Evolutionary conservation across 345 rosid genomes (phyloP), one percentile per base, ranked within the genome.

Genomic region (Pelargonium nanum): DNA sequence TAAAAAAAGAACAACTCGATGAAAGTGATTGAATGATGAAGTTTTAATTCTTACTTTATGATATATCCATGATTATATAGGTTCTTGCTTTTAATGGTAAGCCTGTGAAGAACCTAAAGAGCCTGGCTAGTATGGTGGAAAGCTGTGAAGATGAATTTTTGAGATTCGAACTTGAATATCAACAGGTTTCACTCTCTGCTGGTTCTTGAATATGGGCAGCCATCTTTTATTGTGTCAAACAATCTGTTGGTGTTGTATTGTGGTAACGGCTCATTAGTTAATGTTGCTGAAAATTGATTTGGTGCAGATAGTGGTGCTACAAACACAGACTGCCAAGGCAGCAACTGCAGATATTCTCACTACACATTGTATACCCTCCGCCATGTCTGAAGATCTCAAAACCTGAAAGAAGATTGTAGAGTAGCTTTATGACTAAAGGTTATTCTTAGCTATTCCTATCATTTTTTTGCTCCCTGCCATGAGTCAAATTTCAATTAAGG

Each of bases 321-420:
- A 68, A 54, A 86, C 81, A 15, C 72, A 80, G 69, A 83, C 81
- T n/a, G 92, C 96, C 44, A 86, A 79, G 77, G 95, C 82, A 19
- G 83, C 88, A 19, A 86, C 98, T 16, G 70, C 71, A 25, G 96
- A 86, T 81, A 86, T 88, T 54, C 83, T 91, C 24, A 67, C 85
- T 2, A 88, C 87, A 19, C 98, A 91, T 65, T 82, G 95, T 72
- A 88, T 91, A 76, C 89, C 95, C 60, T 81, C 90, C 40, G 86
- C 96, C 17, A 76, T 86, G 84, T 91, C 96, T 28, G 90, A 79
- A 68, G 95, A 91, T 77, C 94, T 91, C 64, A 88, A 79, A 72
- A 70, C 77, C 26, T 81, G 75, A 80, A 58, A 30, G 63, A 61
- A 45, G 58, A 25, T 64, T 34, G 64, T 61, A 55, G 21, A 22